Evolutionary conservation across 2,329 filamentous ascomycete species (phyloP).

Genomic region (Ophiostoma perfectum): DNA sequence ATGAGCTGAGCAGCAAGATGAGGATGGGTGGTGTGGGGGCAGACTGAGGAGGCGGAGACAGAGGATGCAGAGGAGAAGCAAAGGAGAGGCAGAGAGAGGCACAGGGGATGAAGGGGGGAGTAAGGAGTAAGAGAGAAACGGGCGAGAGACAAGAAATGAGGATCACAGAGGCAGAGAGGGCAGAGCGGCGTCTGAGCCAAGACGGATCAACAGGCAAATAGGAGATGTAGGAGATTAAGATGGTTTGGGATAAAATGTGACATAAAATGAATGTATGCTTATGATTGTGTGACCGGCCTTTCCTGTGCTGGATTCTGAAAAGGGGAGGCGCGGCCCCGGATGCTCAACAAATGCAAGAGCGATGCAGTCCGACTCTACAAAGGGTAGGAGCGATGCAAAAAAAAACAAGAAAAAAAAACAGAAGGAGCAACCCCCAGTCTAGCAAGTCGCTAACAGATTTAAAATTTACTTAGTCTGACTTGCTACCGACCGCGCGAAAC

Average conservation of each 20-base stretch:
- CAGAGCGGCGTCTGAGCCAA: slow-evolving; percentile 6
- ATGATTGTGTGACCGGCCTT: not conserved
- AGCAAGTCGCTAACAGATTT: not conserved
- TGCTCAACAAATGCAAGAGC: slow-evolving; percentile 6
- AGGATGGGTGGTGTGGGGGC: slow-evolving; percentile 4
- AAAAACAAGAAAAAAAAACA: not conserved
- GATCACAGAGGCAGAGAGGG: not conserved
- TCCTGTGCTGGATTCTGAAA: no score
- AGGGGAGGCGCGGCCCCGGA: not conserved
- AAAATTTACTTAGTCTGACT: not conserved
- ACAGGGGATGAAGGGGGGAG: not conserved
- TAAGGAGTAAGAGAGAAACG: not conserved
- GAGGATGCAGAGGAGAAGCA: not conserved
- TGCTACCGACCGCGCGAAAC: not conserved
- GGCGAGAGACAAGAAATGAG: not conserved
- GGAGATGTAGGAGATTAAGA: not conserved
- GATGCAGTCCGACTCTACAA: slow-evolving; percentile 11
- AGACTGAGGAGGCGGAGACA: not conserved
- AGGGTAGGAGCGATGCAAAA: not conserved
- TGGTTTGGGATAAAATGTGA: not conserved
- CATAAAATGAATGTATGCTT: not conserved
- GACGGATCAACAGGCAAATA: slow-evolving; percentile 4
- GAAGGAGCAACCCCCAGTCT: slow-evolving; percentile 4
- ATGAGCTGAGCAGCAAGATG: slow-evolving; percentile 6
- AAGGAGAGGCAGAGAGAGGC: no score